phyloP scores from a whole-genome alignment of 2,329 filamentous ascomycete species.

The Fusarium nanum region DNA sequence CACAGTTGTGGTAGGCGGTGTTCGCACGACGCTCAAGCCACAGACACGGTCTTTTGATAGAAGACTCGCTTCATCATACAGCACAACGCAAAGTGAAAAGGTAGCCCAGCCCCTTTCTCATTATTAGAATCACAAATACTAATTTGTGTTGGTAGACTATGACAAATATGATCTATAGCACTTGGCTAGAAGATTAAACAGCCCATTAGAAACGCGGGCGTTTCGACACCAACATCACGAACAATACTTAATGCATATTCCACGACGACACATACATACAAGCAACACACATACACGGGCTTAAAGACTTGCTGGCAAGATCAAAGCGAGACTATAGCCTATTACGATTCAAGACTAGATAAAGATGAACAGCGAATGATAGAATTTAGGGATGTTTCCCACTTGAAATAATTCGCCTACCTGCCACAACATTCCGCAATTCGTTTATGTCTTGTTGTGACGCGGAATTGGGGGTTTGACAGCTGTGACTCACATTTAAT shows the following conservation, averaged over 20 bases:
- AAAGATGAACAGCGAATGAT: background rate
- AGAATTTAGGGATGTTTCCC: background rate
- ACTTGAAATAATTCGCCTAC: background rate
- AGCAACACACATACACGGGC: background rate
- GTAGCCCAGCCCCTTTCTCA: background rate
- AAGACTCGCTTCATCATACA: conserved; percentile 43
- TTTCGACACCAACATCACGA: background rate
- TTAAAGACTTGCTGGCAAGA: background rate
- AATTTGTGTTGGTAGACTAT: conserved; percentile 23
- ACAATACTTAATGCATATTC: background rate
- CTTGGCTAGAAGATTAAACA: conserved; percentile 21
- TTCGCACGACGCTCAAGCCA: conserved; percentile 33
- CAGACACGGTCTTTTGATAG: conserved; percentile 36
- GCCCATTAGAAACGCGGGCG: background rate
- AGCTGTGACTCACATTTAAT: conserved; percentile 1
- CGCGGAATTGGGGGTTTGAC: background rate
- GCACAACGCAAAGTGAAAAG: conserved; percentile 38
- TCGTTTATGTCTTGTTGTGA: background rate
- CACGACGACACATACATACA: background rate
- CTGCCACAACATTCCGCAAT: too few species aligned
- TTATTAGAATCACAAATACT: background rate
- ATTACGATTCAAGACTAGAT: background rate
- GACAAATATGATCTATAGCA: conserved; percentile 14
- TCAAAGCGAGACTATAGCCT: background rate
- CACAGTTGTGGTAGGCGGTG: conserved; percentile 23